Conservation (phyloP, 108 stramenopile genomes). For the Aureococcus anophagefferens region DNA sequence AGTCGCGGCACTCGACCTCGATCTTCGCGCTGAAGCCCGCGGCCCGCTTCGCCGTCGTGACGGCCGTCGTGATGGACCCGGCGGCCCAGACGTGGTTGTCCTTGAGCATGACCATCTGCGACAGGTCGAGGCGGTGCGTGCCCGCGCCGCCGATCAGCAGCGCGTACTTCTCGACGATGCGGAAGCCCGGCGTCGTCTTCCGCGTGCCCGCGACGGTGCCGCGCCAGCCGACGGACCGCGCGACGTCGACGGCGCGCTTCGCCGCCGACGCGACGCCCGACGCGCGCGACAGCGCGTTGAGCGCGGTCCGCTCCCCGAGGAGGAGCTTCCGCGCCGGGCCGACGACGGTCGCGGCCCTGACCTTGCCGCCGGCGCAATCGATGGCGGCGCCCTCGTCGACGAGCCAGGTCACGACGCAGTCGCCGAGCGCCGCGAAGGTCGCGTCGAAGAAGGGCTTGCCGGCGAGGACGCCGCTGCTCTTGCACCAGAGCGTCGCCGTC, state of each 20-base stretch:
- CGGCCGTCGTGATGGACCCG: slow-evolving; percentile 76
- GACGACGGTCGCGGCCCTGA: slow-evolving; percentile 71
- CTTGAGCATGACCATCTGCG: slow-evolving; percentile 99
- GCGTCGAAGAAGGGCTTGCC: slow-evolving; percentile 86
- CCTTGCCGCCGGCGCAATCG: slow-evolving; percentile 32
- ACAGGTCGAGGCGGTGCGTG: slow-evolving; percentile 84
- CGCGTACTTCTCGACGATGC: slow-evolving; percentile 96
- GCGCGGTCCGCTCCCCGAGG: slow-evolving; percentile 89
- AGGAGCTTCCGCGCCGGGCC: slow-evolving; percentile 77
- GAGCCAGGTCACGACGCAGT: slow-evolving; percentile 67
- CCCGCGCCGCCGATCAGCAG: slow-evolving; percentile 88
- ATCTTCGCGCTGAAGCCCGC: slow-evolving; percentile 95
- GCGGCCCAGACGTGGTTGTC: slow-evolving; percentile 89
- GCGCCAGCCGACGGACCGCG: slow-evolving; percentile 59
- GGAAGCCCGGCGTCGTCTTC: slow-evolving; percentile 97
- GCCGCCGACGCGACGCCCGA: slow-evolving; percentile 87
- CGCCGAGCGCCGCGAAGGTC: slow-evolving; percentile 65
- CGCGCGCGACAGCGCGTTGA: slow-evolving; percentile 83
- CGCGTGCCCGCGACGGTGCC: slow-evolving; percentile 92
- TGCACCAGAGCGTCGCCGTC: slow-evolving; percentile 61
- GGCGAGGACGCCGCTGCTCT: slow-evolving; percentile 76
- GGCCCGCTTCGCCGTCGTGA: slow-evolving; percentile 63
- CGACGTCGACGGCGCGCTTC: slow-evolving; percentile 39
- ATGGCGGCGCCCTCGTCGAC: slow-evolving; percentile 27
- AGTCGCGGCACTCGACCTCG: slow-evolving; percentile 84